phyloP scores from a whole-genome alignment of 257 asterid genomes.

The Euphrasia confusa region DNA sequence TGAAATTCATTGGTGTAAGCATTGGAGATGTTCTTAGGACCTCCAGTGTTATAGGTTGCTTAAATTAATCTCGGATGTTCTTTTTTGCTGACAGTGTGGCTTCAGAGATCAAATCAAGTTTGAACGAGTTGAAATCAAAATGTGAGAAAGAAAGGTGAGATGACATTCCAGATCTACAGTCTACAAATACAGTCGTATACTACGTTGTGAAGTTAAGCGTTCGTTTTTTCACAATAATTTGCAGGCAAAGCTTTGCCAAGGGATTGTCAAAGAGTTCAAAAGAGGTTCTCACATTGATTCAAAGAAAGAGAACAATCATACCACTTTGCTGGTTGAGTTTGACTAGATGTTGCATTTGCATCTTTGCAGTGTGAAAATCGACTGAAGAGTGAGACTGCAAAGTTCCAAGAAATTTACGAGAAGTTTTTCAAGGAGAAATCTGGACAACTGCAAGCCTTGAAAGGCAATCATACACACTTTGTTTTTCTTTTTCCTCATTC shows the following conservation, averaged over 20 bases:
- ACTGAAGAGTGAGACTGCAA: conserved; percentile 62
- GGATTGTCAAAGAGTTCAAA: conserved; percentile 78
- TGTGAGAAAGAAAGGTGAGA: conserved; percentile 89
- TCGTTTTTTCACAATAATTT: conserved; percentile 25
- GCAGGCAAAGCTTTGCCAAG: conserved; percentile 82
- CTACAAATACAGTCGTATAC: background rate
- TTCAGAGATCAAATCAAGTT: conserved; percentile 60
- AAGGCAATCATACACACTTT: conserved; percentile 34
- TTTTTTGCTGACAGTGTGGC: conserved; percentile 52
- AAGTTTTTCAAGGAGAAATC: conserved; percentile 67
- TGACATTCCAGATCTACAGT: conserved; percentile 1
- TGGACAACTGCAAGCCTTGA: conserved; percentile 60
- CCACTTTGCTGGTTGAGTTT: conserved; percentile 25
- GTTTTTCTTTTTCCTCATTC: background rate
- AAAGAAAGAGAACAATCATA: conserved; percentile 14
- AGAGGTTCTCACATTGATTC: conserved; percentile 47
- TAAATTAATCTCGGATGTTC: conserved; percentile 1
- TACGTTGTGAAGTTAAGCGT: conserved; percentile 8
- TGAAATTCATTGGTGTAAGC: too few species aligned
- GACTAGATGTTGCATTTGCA: conserved; percentile 20
- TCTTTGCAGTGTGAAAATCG: conserved; percentile 69
- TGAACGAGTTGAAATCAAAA: conserved; percentile 67
- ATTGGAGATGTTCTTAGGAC: too few species aligned
- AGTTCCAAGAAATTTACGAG: conserved; percentile 61
- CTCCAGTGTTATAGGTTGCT: background rate